Conservation (phyloP, 1,139 yeast species). For the Meyerozyma smithsonii region DNA sequence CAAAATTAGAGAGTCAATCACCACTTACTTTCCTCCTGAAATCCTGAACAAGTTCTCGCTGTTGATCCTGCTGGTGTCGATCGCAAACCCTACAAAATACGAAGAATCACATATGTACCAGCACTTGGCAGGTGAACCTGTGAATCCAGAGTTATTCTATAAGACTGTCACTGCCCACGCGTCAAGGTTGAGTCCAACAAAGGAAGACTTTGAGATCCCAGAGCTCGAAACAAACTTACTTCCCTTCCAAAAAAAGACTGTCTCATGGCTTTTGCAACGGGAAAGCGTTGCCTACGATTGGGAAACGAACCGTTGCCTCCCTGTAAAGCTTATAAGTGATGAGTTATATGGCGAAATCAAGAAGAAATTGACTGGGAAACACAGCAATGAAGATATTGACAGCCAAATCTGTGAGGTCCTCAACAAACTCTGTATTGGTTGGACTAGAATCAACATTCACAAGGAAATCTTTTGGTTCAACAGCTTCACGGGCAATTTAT, state of each 20-base stretch:
- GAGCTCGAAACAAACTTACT: conserved; percentile 47
- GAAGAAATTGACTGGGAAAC: conserved; percentile 6
- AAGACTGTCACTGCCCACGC: conserved; percentile 32
- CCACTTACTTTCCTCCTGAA: neutral
- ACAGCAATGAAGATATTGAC: conserved; percentile 6
- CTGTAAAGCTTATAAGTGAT: conserved; percentile 14
- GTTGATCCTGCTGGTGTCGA: neutral
- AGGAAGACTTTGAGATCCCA: conserved; percentile 31
- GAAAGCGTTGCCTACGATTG: conserved; percentile 49
- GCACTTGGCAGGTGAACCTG: neutral
- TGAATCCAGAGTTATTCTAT: conserved; percentile 21
- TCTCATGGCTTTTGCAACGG: conserved; percentile 57
- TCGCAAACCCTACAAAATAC: neutral
- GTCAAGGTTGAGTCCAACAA: conserved; percentile 15
- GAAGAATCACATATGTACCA: neutral
- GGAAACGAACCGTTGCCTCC: conserved; percentile 19
- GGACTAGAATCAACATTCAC: conserved; percentile 30
- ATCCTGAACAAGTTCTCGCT: neutral
- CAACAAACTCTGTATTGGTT: conserved; percentile 48
- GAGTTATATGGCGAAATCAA: conserved; percentile 9
- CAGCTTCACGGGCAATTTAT: conserved; percentile 43
- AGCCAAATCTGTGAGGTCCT: conserved; percentile 13
- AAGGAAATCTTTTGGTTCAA: conserved; percentile 40
- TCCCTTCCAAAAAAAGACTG: conserved; percentile 58
- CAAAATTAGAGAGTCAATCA: neutral